phyloP scores from a whole-genome alignment of 495 filamentous ascomycete genomes.

The Penicillium bovifimosum region DNA sequence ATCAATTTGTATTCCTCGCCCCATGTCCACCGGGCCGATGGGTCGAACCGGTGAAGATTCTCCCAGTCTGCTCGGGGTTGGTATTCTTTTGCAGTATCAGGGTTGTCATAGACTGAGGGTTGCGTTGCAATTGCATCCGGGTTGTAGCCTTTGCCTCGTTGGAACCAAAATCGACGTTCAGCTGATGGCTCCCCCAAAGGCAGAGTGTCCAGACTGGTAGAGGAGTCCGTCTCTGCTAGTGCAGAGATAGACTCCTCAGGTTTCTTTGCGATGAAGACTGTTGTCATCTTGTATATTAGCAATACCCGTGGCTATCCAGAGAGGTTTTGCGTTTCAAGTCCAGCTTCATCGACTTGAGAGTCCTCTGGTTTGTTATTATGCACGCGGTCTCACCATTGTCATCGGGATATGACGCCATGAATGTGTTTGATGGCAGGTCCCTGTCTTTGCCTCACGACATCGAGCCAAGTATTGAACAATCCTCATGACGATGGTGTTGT shows the following conservation, averaged over 20 bases:
- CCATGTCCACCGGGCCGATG: conserved; percentile 47
- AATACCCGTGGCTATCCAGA: too few species aligned
- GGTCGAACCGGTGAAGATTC: conserved; percentile 49
- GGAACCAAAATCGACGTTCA: conserved; percentile 26
- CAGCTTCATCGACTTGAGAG: too few species aligned
- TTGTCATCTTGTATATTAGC: too few species aligned
- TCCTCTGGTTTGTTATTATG: too few species aligned
- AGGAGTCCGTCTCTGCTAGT: conserved; percentile 3
- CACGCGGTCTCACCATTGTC: not conserved
- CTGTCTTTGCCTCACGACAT: conserved; percentile 1
- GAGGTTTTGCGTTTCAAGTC: too few species aligned
- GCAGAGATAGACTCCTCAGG: not conserved
- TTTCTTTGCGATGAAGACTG: conserved; percentile 8
- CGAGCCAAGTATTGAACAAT: not conserved
- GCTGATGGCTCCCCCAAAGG: conserved; percentile 14
- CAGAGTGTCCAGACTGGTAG: not conserved
- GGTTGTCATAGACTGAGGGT: conserved; percentile 48
- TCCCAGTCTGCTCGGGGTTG: conserved; percentile 48
- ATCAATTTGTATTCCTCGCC: conserved; percentile 36
- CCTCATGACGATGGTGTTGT: not conserved
- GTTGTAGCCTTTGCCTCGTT: conserved; percentile 23
- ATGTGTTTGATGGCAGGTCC: not conserved
- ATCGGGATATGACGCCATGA: not conserved
- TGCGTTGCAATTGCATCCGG: conserved; percentile 53
- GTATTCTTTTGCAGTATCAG: conserved; percentile 45